Conservation (phyloP, 2,329 filamentous ascomycete species). For the Colletotrichum caudatum region DNA sequence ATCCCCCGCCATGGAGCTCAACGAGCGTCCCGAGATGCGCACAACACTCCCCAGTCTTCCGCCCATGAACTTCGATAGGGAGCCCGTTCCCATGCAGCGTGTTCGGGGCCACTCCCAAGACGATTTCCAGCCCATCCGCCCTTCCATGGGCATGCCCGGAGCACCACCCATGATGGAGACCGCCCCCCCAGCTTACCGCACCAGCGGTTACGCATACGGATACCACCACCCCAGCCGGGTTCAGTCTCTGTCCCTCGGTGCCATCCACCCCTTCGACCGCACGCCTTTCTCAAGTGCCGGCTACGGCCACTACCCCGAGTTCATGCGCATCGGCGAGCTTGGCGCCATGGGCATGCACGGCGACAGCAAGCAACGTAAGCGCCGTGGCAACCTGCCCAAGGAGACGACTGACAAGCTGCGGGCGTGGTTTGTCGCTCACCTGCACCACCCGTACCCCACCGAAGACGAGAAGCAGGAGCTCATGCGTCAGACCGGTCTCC, state of each 20-base stretch:
- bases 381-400: conserved; percentile 90
- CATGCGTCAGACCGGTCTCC: conserved; percentile 80
- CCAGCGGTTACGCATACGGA: conserved; percentile 52
- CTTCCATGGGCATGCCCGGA: conserved; percentile 45
- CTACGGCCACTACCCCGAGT: conserved; percentile 59
- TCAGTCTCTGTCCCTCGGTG: conserved; percentile 61
- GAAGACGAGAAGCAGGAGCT: conserved; percentile 84
- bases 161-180: conserved; percentile 50
- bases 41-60: conserved; percentile 57
- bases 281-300: conserved; percentile 57
- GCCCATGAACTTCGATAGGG: conserved; percentile 54
- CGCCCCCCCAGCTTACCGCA: conserved; percentile 50
- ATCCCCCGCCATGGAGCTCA: conserved; percentile 49
- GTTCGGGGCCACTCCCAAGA: conserved; percentile 52
- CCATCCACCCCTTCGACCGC: conserved; percentile 58
- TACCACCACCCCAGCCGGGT: conserved; percentile 59
- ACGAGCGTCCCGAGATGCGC: conserved; percentile 53
- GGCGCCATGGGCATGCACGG: conserved; percentile 52
- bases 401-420: conserved; percentile 86
- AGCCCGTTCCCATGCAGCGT: conserved; percentile 48
- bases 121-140: conserved; percentile 50
- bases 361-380: conserved; percentile 68
- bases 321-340: conserved; percentile 56
- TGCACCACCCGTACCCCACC: conserved; percentile 84
- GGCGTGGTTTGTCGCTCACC: conserved; percentile 82